Evolutionary conservation across 1,139 yeast genomes (phyloP), one percentile per base, ranked within the genome.

Genomic region (Blastobotrys raffinosifermentans): DNA sequence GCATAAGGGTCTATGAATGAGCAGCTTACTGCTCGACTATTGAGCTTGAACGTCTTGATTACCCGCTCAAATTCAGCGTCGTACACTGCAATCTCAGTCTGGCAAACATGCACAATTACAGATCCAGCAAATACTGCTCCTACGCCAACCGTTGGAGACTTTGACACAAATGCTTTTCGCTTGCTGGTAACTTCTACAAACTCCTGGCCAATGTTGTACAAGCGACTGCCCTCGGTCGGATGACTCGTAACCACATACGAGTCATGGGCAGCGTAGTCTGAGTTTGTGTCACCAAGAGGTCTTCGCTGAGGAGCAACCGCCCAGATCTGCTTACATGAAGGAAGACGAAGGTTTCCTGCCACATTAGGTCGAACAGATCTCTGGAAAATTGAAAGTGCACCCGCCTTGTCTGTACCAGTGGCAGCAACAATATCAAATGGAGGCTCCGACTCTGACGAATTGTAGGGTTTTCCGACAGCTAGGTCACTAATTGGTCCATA

Each of bases 401-500:
- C 73, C 13, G 73, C 69, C 1, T 57, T 51, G 14, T 73, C 79
- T 11, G 76, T 67, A 0, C 96, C 96, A 0, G 83, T 72, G 4
- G 86, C 73, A 0, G 82, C 77, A 4, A 85, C 73, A 3, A 87
- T 70, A 2, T 86, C 80, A 8, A 73, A 46, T 6, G 35, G 26
- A 19, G 34, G 36, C 20, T 38, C 16, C 15, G 31, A 21, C 19
- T 37, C 25, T 3, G 37, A 29, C 9, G 6, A 6, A 6, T n/a
- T n/a, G 35, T 38, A 21, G 0, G 86, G 70, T 38, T 70, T 66
- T 0, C 93, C 95, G 27, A 80, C 55, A 0, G 87, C 71, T 47
- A 87, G 71, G 32, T 79, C 75, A 2, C 85, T 70, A 9, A 84
- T 67, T 0, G 96, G 95, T 0, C 96, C 96, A 49, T 75, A 69